These are phyloP conservation scores for Herpotrichia juniperi DNA, from an alignment of 2,329 filamentous ascomycete species.

Conservation along the genomic window DNA sequence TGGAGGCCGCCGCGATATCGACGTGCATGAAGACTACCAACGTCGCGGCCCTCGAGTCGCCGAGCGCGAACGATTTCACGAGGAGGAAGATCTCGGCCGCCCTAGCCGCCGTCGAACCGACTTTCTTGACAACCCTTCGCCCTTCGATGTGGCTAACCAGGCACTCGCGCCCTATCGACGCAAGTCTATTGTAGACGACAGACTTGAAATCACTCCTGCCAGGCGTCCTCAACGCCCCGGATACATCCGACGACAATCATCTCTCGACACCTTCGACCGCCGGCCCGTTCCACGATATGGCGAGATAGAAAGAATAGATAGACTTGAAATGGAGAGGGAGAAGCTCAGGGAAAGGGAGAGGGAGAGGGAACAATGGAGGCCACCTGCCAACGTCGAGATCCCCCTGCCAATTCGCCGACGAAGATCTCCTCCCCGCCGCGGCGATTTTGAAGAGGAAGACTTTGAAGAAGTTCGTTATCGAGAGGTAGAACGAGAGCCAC, in stretches of 20 bases:
- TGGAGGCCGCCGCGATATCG: conserved; percentile 49
- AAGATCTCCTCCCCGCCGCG: conserved; percentile 52
- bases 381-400: conserved; percentile 72
- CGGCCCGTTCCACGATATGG: conserved; percentile 65
- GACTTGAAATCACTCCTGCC: conserved; percentile 58
- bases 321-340: conserved; percentile 12
- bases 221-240: conserved; percentile 65
- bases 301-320: conserved; percentile 56
- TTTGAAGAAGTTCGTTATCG: conserved; percentile 60
- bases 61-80: conserved; percentile 60
- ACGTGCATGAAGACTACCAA: conserved; percentile 50
- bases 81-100: conserved; percentile 58
- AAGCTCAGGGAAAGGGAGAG: conserved; percentile 57
- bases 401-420: conserved; percentile 64
- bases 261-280: conserved; percentile 87
- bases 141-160: conserved; percentile 55
- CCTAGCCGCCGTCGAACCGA: conserved; percentile 49
- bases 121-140: conserved; percentile 55
- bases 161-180: conserved; percentile 65
- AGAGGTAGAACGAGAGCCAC: conserved; percentile 26
- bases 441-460: conserved; percentile 77
- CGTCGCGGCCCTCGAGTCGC: conserved; percentile 42
- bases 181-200: conserved; percentile 63
- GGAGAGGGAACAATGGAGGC: conserved; percentile 59
- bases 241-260: conserved; percentile 81